Evolutionary conservation across 768 basidiomycete genomes (phyloP), one percentile per base, ranked within the genome.

Genomic region (Pleurotus citrinopileatus): DNA sequence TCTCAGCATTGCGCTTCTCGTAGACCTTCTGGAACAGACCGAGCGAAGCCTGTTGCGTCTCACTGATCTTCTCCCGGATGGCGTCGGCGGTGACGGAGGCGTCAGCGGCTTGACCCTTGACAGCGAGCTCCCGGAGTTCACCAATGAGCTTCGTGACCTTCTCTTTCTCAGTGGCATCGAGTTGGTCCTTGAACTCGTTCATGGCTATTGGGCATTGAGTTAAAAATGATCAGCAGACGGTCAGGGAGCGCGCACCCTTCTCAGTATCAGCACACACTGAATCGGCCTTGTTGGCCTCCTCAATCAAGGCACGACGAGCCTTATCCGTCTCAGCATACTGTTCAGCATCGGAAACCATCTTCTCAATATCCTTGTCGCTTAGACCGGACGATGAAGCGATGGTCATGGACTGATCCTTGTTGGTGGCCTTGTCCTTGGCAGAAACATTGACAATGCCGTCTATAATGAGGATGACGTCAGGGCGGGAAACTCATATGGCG

Each of bases 21-120:
- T 95, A 94, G 12, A 92, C 86, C 86, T 94, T 96, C 73, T 96
- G 90, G 95, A 98, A 98, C 55, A 98, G 87, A 56, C 91, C 91
- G 32, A 98, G 84, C 15, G 93, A 95, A 13, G 95, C 96, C 63
- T 90, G 87, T 66, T 98, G 96, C 3, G 94, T 93, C 75, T 94
- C 93, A 68, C 80, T 85, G 65, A 96, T 88, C 83, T 94, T 94
- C 68, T 89, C 88, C 65, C 91, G 88, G 75, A 99, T 94, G 53
- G 77, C 68, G 36, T 98, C 95, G 29, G 94, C 83, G 53, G 86
- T 91, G 61, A 97, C 73, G 34, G 81, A 81, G 10, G 80, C 79
- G 63, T 97, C 95, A 52, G 88, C 87, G 59, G 83, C 81, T 70
- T 95, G 93, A 38, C 91, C 97, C 81, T 97, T 95, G 60, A 78